These are phyloP conservation scores for Bisporella sp. DNA, from an alignment of 2,329 filamentous ascomycete species.

Conservation along the genomic window DNA sequence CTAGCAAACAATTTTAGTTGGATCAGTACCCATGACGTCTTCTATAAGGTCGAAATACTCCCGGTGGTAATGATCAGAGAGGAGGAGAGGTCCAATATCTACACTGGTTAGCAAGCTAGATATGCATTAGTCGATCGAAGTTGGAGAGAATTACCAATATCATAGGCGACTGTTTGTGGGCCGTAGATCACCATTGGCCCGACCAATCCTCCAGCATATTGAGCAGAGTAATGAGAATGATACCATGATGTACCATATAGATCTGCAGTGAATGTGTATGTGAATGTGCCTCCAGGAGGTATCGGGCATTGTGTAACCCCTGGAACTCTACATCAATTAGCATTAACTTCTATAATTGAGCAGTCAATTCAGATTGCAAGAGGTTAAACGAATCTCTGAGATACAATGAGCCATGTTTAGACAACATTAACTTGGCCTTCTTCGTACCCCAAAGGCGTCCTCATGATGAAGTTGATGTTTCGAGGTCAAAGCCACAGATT, in stretches of 20 bases:
- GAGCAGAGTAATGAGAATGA: conserved; percentile 49
- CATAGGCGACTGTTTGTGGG: conserved; percentile 49
- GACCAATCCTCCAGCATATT: conserved; percentile 46
- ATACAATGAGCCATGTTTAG: too few relatives aligned
- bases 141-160: conserved; percentile 34
- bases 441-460: too few relatives aligned
- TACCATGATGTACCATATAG: conserved; percentile 49
- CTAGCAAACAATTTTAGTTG: not conserved
- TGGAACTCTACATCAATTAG: conserved; percentile 19
- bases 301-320: conserved; percentile 59
- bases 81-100: conserved; percentile 45
- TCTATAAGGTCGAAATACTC: conserved; percentile 41
- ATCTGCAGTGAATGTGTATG: conserved; percentile 23
- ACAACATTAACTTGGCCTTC: too few relatives aligned
- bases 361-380: too few relatives aligned
- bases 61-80: conserved; percentile 32
- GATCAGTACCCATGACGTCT: conserved; percentile 25
- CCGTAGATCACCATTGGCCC: conserved; percentile 56
- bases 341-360: too few relatives aligned
- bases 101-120: not conserved
- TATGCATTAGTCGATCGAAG: not conserved
- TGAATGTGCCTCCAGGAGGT: conserved; percentile 33
- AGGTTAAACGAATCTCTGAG: too few relatives aligned
- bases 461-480: too few relatives aligned
- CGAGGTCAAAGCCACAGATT: too few relatives aligned